These are phyloP conservation scores for Monilinia vaccinii-corymbosi DNA, from an alignment of 2,329 filamentous ascomycete genomes.

Conservation along the genomic window DNA sequence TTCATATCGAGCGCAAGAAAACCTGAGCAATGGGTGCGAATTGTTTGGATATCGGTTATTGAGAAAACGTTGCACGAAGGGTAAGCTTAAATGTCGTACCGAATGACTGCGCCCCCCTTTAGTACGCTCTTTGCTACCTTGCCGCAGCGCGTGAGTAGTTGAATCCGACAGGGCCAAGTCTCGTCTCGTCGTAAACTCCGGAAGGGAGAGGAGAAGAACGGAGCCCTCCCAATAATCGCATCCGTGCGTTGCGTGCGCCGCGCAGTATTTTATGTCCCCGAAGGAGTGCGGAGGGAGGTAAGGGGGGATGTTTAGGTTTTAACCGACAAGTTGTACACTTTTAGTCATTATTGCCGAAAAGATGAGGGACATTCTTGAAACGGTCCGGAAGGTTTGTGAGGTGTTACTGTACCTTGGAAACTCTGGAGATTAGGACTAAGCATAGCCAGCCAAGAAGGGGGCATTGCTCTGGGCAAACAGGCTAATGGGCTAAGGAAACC, in stretches of 20 bases:
- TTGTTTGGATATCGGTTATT: background rate
- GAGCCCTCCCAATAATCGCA: background rate
- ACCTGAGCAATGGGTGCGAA: too few relatives aligned
- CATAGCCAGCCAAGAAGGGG: constrained; percentile 3
- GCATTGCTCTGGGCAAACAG: constrained; percentile 3
- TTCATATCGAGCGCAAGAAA: background rate
- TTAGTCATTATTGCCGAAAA: background rate
- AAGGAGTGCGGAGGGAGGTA: background rate
- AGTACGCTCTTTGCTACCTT: background rate
- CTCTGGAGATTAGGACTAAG: background rate
- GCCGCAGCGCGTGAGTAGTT: background rate
- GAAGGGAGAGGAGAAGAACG: background rate
- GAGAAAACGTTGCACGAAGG: background rate
- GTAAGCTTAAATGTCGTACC: background rate
- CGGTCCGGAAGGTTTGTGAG: background rate
- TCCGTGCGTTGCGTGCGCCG: background rate
- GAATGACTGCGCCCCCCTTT: constrained; percentile 3
- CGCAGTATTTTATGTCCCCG: background rate
- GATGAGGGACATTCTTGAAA: background rate
- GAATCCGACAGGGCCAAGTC: background rate
- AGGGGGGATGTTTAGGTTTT: background rate
- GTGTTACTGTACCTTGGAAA: background rate
- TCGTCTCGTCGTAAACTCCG: background rate
- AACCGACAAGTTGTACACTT: background rate
- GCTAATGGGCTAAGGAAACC: background rate